phyloP scores from a whole-genome alignment of 2,329 filamentous ascomycete species.

The Simplicillium aogashimaense region DNA sequence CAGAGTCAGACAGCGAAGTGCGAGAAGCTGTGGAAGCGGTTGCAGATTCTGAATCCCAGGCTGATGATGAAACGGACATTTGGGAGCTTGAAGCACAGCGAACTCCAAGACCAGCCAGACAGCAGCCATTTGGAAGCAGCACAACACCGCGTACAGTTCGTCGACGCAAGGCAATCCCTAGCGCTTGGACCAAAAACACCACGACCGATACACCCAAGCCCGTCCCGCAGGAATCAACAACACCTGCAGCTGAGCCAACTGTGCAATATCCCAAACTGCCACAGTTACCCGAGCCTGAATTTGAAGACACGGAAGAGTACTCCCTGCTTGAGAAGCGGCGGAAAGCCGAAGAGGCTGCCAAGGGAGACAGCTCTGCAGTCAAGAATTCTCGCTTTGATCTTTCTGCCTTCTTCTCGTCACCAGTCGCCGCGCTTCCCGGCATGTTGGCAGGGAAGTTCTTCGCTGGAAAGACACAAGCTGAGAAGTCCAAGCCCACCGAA shows the following conservation, averaged over 20 bases:
- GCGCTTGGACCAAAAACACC: slow-evolving; percentile 25
- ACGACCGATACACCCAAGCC: slow-evolving; percentile 14
- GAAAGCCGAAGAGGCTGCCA: slow-evolving; percentile 9
- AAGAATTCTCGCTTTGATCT: slow-evolving; percentile 33
- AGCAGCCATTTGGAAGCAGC: slow-evolving; percentile 19
- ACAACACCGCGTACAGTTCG: slow-evolving; percentile 11
- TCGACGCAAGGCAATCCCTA: slow-evolving; percentile 19
- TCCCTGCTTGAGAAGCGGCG: slow-evolving; percentile 27
- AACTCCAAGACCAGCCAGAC: slow-evolving; percentile 22
- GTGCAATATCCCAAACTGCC: no score
- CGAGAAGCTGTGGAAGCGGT: neutral
- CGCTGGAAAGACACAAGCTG: slow-evolving; percentile 11
- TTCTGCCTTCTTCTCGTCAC: slow-evolving; percentile 46
- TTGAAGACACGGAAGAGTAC: slow-evolving; percentile 27
- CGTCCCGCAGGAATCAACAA: neutral
- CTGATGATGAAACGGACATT: slow-evolving; percentile 38
- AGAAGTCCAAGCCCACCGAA: slow-evolving; percentile 14
- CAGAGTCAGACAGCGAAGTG: no score
- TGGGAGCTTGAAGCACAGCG: slow-evolving; percentile 49
- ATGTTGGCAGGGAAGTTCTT: slow-evolving; percentile 21
- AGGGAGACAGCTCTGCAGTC: slow-evolving; percentile 6
- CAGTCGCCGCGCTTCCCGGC: slow-evolving; percentile 29
- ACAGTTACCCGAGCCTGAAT: slow-evolving; percentile 1
- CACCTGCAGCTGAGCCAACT: neutral
- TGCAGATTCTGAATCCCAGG: neutral